Conservation (phyloP, 2,329 filamentous ascomycete species). For the Paramyrothecium roridum region DNA sequence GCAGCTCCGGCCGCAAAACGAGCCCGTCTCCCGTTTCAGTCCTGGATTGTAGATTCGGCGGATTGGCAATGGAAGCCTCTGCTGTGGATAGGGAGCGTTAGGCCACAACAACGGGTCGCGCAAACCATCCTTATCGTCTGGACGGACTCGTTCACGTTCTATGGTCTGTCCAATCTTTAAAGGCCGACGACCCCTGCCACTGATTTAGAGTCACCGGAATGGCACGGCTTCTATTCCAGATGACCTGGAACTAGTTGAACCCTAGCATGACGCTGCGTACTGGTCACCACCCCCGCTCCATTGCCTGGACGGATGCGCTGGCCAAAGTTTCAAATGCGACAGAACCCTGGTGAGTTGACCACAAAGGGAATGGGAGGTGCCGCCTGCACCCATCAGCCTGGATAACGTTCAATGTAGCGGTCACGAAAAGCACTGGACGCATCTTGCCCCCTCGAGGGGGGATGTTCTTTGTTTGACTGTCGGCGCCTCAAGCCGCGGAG, state of each 20-base stretch:
- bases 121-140: neutral
- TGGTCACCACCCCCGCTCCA: conserved; percentile 2
- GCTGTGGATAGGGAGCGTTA: neutral
- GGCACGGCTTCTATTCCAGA: neutral
- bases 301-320: conserved; percentile 1
- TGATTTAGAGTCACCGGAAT: neutral
- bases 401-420: too few species aligned
- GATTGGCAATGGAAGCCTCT: neutral
- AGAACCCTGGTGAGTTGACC: neutral
- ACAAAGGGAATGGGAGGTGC: too few species aligned
- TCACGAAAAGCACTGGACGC: too few species aligned
- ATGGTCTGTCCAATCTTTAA: too few species aligned
- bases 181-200: too few species aligned
- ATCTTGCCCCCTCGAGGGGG: too few species aligned
- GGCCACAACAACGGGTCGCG: neutral
- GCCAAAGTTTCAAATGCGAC: conserved; percentile 2
- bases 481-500: neutral
- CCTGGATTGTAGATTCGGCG: neutral
- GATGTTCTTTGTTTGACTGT: neutral
- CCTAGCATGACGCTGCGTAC: conserved; percentile 1
- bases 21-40: neutral
- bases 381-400: too few species aligned
- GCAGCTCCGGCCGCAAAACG: neutral
- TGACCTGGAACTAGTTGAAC: neutral
- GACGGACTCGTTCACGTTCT: too few species aligned